phyloP scores from a whole-genome alignment of 1,284 basidiomycete species.

The Mycosarcoma mackinlayi region DNA sequence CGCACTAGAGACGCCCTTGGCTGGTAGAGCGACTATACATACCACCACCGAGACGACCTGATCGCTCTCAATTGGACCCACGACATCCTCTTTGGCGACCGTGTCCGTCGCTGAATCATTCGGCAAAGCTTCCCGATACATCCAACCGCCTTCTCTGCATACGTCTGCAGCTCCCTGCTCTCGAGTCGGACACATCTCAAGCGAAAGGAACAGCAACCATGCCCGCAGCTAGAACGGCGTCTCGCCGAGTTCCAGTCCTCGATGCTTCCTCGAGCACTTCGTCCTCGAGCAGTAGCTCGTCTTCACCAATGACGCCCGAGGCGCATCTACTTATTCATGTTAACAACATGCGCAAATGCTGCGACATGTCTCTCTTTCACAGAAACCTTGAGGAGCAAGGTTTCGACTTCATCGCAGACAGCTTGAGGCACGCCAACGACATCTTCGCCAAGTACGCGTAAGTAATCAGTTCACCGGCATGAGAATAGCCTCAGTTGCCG shows the following conservation, averaged over 20 bases:
- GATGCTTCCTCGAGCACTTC: constrained; percentile 15
- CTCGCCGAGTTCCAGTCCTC: constrained; percentile 30
- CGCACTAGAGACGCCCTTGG: not conserved
- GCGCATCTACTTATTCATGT: constrained; percentile 41
- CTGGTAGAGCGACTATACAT: no score
- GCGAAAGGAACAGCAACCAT: constrained; percentile 11
- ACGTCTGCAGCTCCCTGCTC: not conserved
- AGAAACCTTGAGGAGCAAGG: constrained; percentile 35
- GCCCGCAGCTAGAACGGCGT: constrained; percentile 31
- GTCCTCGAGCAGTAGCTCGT: constrained; percentile 23
- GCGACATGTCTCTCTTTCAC: constrained; percentile 50
- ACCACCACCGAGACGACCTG: no score
- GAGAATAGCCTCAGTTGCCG: no score
- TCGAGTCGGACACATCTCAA: no score
- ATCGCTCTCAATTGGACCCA: no score
- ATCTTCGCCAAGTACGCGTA: constrained; percentile 49
- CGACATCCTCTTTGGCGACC: no score
- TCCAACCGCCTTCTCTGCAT: not conserved
- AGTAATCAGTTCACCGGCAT: constrained; percentile 6
- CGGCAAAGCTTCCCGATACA: no score
- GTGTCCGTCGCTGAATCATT: no score
- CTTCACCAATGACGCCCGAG: constrained; percentile 29
- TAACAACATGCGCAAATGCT: constrained; percentile 54
- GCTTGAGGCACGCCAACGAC: constrained; percentile 46
- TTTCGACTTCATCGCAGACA: constrained; percentile 45